A percentile compares a stretch with the other conserved stretches of the same genome.
phyloP scores from a whole-genome alignment of 768 basidiomycete species.

The Lepiota brunneoincarnata region DNA sequence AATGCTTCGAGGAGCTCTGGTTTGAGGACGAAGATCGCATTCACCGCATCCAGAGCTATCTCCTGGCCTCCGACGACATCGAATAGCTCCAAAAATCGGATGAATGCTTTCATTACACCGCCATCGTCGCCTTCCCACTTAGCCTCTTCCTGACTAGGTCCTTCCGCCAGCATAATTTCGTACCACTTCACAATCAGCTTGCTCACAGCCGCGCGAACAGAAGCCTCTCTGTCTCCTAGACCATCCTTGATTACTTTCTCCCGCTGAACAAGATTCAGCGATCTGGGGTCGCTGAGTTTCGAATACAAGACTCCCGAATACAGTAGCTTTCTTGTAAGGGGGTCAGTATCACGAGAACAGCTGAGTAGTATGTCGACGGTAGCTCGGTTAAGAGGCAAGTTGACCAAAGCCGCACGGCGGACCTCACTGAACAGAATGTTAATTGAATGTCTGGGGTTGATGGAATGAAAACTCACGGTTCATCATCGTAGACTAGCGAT shows the following conservation, averaged over 20 bases:
- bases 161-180: constrained; percentile 49
- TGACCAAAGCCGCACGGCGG: constrained; percentile 83
- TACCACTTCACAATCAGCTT: constrained; percentile 83
- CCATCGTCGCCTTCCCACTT: constrained; percentile 43
- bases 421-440: constrained; percentile 63
- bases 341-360: constrained; percentile 84
- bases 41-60: constrained; percentile 81
- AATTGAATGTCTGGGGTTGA: background rate
- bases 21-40: constrained; percentile 73
- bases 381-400: constrained; percentile 58
- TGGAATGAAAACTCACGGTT: constrained; percentile 43
- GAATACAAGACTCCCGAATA: constrained; percentile 64
- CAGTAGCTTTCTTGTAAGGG: constrained; percentile 73
- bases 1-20: constrained; percentile 69
- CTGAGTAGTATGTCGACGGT: constrained; percentile 71
- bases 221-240: constrained; percentile 83
- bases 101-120: constrained; percentile 42
- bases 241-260: constrained; percentile 86
- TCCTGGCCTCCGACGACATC: constrained; percentile 67
- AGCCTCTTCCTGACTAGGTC: constrained; percentile 28
- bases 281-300: constrained; percentile 61
- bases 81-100: constrained; percentile 45
- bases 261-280: constrained; percentile 75
- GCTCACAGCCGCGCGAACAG: constrained; percentile 78
- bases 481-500: constrained; percentile 68